Evolutionary conservation across 108 stramenopile genomes (phyloP), one percentile per base, ranked within the genome.

Genomic region (Aureococcus anophagefferens): DNA sequence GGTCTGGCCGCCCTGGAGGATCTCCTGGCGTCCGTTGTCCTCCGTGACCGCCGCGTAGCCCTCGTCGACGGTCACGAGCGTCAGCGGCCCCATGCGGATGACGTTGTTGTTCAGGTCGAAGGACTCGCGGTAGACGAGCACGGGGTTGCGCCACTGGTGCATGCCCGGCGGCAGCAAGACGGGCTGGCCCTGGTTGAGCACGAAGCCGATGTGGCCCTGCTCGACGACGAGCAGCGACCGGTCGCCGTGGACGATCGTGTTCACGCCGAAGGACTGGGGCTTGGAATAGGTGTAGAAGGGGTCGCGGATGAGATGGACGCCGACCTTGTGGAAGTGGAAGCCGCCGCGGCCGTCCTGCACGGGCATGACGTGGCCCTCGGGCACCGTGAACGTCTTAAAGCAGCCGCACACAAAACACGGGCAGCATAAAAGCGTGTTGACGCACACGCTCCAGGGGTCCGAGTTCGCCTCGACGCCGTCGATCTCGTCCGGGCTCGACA

Each of bases 11-110:
- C 75, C 75, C n/a, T 71, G 69, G 29, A 76, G 64, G 4, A 76
- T 70, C 5, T 70, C 70, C 29, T 76, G 75, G n/a, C 36, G 31
- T 30, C 75, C 75, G 59, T 76, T 69, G 67, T 76, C 65, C 63
- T 63, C 30, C 63, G 75, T 76, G 11, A 76, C 70, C 0, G 75
- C 75, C 18, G 33, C 21, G 36, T 70, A 70, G 0, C 75, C 75
- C 32, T 76, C 75, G 33, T 76, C 63, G 16, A 76, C 70, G 7
- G 75, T 76, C 14, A 76, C 46, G 18, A 76, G 64, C 0, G 75
- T 76, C 30, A 45, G 35, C 16, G 75, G 75, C 13, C 75, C 75
- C 17, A 76, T 5, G 28, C 25, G 13, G 30, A 76, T 63, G 33
- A 76, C 70, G 46, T 68, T 30, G 67, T 70, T 37, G 33, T 76